Percentiles rank a stretch among this genome's conserved stretches.
Conservation (phyloP, 2,329 filamentous ascomycete species). For the Pochonia chlamydosporia region DNA sequence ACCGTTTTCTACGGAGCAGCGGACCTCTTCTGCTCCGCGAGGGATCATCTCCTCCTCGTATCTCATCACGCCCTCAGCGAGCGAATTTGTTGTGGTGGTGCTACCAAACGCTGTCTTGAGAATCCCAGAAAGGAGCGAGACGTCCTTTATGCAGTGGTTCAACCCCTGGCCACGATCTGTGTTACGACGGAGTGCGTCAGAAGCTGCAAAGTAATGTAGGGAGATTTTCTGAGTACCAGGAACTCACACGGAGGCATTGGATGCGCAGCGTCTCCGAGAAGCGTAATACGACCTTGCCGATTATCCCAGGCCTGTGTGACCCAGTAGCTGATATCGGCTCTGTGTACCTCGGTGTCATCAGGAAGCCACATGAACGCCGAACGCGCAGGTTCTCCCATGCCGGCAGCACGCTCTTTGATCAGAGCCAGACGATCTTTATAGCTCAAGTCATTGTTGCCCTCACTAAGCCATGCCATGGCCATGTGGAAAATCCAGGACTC, state of each 20-base stretch:
- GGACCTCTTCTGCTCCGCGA: slow-evolving; percentile 16
- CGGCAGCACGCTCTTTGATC: slow-evolving; percentile 14
- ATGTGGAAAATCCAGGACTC: slow-evolving; percentile 19
- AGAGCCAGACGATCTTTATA: slow-evolving; percentile 15
- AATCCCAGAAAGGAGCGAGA: too few relatives aligned
- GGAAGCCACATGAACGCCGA: slow-evolving; percentile 17
- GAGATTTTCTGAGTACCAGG: too few relatives aligned
- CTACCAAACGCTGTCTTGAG: too few relatives aligned
- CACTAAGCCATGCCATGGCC: slow-evolving; percentile 17
- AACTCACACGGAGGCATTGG: slow-evolving; percentile 18
- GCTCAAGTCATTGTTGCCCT: slow-evolving; percentile 10
- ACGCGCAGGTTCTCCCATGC: slow-evolving; percentile 14
- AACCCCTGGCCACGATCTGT: slow-evolving; percentile 17
- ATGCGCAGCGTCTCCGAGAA: slow-evolving; percentile 17
- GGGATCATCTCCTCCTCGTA: slow-evolving; percentile 17
- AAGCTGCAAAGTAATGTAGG: too few relatives aligned
- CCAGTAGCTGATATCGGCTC: slow-evolving; percentile 18
- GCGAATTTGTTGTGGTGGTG: too few relatives aligned
- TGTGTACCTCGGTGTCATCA: slow-evolving; percentile 16
- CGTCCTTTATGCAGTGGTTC: slow-evolving; percentile 17
- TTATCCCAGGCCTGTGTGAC: slow-evolving; percentile 15
- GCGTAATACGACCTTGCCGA: slow-evolving; percentile 12
- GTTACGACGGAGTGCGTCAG: too few relatives aligned
- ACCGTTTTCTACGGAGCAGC: slow-evolving; percentile 16
- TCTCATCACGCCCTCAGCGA: too few relatives aligned